A percentile compares a stretch with the other conserved stretches of the same genome.
Conservation (phyloP, 345 rosid species). For the Lagerstroemia speciosa region DNA sequence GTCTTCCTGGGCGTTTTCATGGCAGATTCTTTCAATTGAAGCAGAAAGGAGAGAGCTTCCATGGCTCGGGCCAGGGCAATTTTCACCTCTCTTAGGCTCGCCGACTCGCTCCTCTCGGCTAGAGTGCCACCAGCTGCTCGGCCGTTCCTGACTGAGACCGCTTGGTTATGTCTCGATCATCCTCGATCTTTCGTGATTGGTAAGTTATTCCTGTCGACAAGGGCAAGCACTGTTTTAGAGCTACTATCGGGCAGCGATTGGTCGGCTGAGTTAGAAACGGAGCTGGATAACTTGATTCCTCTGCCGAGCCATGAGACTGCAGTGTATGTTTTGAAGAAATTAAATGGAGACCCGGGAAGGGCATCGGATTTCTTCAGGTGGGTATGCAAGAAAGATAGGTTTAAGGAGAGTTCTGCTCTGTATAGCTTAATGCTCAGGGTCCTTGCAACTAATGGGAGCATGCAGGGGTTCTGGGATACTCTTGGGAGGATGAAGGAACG, state of each 20-base stretch:
- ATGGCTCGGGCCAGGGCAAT: constrained; percentile 58
- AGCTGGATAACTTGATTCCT: constrained; percentile 23
- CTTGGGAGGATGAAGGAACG: constrained; percentile 56
- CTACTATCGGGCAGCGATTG: constrained; percentile 35
- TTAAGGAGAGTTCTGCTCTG: constrained; percentile 51
- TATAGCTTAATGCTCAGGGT: constrained; percentile 62
- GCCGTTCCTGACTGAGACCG: constrained; percentile 30
- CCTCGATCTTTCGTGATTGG: constrained; percentile 11
- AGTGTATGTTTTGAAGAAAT: constrained; percentile 53
- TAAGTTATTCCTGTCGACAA: constrained; percentile 30
- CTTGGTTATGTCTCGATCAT: constrained; percentile 17
- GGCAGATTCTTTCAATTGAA: background rate
- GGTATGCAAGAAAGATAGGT: constrained; percentile 45
- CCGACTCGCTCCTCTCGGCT: constrained; percentile 25
- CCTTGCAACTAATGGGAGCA: constrained; percentile 31
- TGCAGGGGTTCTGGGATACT: constrained; percentile 59
- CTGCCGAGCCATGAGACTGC: constrained; percentile 49
- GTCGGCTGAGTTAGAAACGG: constrained; percentile 42
- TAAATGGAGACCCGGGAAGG: constrained; percentile 44
- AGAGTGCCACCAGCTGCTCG: constrained; percentile 20
- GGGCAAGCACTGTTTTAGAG: constrained; percentile 36
- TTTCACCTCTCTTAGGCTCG: constrained; percentile 28
- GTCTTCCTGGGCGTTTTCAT: too few species aligned
- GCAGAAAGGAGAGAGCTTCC: background rate
- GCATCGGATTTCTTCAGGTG: constrained; percentile 58